phyloP scores from a whole-genome alignment of 768 basidiomycete species.

The Podaxis sp. region DNA sequence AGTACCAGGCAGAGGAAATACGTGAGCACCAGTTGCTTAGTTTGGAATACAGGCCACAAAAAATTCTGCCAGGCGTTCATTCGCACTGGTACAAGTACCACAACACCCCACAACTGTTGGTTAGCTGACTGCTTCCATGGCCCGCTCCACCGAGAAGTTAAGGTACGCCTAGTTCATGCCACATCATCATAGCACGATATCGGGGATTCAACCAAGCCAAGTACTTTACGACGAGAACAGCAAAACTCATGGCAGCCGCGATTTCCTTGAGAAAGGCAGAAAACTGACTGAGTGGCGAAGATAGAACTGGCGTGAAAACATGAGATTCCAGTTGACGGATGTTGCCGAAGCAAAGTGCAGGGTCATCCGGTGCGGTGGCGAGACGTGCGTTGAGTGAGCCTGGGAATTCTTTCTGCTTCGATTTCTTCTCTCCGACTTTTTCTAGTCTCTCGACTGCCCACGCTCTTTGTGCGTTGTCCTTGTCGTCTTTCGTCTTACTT shows the following conservation, averaged over 20 bases:
- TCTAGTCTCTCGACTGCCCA: background rate
- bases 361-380: background rate
- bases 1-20: background rate
- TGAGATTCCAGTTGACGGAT: background rate
- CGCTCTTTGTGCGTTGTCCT: slow-evolving; percentile 4
- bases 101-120: background rate
- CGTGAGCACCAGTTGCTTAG: background rate
- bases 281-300: too few relatives aligned
- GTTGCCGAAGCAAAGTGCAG: background rate
- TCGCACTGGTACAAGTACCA: background rate
- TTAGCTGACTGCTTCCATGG: background rate
- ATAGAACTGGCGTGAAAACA: background rate
- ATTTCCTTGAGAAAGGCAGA: too few relatives aligned
- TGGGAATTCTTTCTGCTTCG: background rate
- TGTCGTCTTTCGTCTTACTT: background rate
- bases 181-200: background rate
- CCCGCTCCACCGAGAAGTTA: background rate
- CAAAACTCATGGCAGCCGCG: background rate
- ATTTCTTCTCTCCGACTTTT: slow-evolving; percentile 3
- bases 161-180: slow-evolving; percentile 1
- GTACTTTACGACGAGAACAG: background rate
- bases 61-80: background rate
- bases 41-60: background rate
- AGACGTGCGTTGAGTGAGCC: background rate
- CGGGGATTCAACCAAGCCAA: background rate